Evolutionary conservation across 345 rosid genomes (phyloP).

Genomic region (Corchorus olitorius): DNA sequence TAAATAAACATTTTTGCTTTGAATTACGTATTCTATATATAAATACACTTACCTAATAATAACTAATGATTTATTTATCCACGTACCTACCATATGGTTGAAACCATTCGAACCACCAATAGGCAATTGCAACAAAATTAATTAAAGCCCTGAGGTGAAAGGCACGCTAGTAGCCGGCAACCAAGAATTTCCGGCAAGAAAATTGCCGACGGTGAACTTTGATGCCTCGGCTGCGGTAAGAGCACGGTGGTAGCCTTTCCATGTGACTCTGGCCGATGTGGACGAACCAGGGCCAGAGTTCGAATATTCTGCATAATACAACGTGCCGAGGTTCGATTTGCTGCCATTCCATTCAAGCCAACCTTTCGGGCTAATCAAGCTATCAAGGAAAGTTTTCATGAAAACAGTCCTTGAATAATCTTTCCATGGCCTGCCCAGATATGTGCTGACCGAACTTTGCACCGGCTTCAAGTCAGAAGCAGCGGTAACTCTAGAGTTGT

Average conservation of each 20-base stretch:
- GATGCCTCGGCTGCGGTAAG: slow-evolving; percentile 44
- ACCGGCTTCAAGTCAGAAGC: slow-evolving; percentile 43
- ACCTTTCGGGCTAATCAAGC: slow-evolving; percentile 47
- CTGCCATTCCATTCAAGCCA: slow-evolving; percentile 59
- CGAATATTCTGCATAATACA: slow-evolving; percentile 54
- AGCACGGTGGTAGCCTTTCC: slow-evolving; percentile 43
- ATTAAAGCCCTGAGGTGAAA: slow-evolving; percentile 48
- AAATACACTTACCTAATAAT: neutral
- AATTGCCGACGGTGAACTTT: slow-evolving; percentile 42
- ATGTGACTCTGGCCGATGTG: slow-evolving; percentile 41
- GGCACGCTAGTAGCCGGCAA: slow-evolving; percentile 47
- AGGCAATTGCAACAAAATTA: neutral
- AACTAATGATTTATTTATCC: too few species aligned
- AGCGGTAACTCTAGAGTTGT: slow-evolving; percentile 48
- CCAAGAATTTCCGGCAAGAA: slow-evolving; percentile 51
- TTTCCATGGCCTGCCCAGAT: slow-evolving; percentile 52
- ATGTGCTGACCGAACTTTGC: slow-evolving; percentile 50
- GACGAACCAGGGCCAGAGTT: slow-evolving; percentile 50
- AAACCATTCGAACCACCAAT: neutral
- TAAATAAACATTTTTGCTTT: neutral
- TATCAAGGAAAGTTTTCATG: slow-evolving; percentile 44
- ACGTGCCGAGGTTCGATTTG: slow-evolving; percentile 31
- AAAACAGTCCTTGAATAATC: slow-evolving; percentile 46
- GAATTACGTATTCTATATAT: neutral
- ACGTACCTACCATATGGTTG: neutral